Evolutionary conservation across 2,329 filamentous ascomycete genomes (phyloP).

Genomic region (Alternaria novae-zelandiae): DNA sequence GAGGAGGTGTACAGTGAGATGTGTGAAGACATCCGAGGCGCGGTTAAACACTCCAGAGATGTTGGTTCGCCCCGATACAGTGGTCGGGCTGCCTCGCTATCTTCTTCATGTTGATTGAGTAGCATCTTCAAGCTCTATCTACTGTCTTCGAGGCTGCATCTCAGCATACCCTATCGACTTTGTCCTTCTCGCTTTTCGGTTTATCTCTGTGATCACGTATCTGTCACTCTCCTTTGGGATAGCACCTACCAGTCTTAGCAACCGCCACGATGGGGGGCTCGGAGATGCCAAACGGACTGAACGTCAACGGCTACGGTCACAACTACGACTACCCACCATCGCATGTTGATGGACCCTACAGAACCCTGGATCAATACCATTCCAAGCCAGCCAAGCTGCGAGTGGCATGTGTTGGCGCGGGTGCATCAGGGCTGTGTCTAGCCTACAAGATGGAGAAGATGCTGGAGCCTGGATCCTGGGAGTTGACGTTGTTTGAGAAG

Average conservation of each 20-base stretch:
- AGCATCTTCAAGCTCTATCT: conserved; percentile 3
- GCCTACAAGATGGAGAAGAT: conserved; percentile 46
- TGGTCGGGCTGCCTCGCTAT: conserved; percentile 19
- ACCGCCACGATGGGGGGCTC: conserved; percentile 35
- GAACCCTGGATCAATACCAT: conserved; percentile 41
- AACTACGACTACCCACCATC: conserved; percentile 41
- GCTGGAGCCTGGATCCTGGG: conserved; percentile 37
- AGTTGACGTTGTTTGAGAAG: conserved; percentile 41
- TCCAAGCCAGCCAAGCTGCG: conserved; percentile 40
- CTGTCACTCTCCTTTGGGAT: not conserved
- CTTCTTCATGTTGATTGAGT: not conserved
- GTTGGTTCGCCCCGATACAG: conserved; percentile 13
- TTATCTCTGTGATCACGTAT: not conserved
- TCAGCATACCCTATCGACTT: not conserved
- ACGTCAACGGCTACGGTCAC: conserved; percentile 34
- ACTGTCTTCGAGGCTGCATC: not conserved
- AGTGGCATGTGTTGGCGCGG: conserved; percentile 39
- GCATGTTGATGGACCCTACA: conserved; percentile 40
- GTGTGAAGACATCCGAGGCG: conserved; percentile 22
- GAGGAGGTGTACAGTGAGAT: not conserved
- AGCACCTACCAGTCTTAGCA: not conserved
- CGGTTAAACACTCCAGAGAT: conserved; percentile 40
- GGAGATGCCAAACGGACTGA: conserved; percentile 34
- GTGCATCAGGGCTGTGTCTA: conserved; percentile 39
- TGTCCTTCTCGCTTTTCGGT: not conserved